A percentile compares a stretch with the other conserved stretches of the same genome.
Conservation (phyloP, 2,329 filamentous ascomycete genomes). For the Aspergillus pseudotamarii region DNA sequence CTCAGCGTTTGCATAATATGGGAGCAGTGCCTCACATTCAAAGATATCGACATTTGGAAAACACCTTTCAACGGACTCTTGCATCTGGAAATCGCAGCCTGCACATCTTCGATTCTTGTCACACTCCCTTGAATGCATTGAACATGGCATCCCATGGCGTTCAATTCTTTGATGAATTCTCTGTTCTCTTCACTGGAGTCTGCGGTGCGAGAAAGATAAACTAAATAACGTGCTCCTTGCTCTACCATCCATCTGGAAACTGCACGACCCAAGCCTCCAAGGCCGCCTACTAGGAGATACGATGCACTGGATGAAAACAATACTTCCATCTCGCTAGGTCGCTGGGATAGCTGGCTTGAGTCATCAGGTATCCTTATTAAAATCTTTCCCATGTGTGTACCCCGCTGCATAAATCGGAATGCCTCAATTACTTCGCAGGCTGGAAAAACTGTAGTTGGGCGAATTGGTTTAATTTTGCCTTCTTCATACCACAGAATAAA, state of each 20-base stretch:
- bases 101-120: constrained; percentile 9
- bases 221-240: constrained; percentile 16
- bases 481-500: not conserved
- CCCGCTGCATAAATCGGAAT: constrained; percentile 22
- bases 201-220: constrained; percentile 16
- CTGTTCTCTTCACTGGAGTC: not conserved
- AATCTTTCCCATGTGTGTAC: constrained; percentile 22
- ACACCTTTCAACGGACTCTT: constrained; percentile 17
- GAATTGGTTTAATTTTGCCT: constrained; percentile 12
- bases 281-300: constrained; percentile 21
- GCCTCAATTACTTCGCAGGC: constrained; percentile 11
- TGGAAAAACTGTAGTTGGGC: constrained; percentile 11
- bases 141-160: not conserved
- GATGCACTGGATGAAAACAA: not conserved
- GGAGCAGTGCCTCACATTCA: constrained; percentile 9
- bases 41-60: constrained; percentile 26
- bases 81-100: constrained; percentile 5
- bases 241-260: constrained; percentile 20
- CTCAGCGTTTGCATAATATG: not conserved
- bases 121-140: constrained; percentile 12
- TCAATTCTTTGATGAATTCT: constrained; percentile 13
- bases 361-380: constrained; percentile 11
- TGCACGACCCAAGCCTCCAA: constrained; percentile 20
- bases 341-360: not conserved
- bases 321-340: not conserved